Base-by-base conservation (phyloP, 2,329 filamentous ascomycete species). In the Fusarium concolor region DNA sequence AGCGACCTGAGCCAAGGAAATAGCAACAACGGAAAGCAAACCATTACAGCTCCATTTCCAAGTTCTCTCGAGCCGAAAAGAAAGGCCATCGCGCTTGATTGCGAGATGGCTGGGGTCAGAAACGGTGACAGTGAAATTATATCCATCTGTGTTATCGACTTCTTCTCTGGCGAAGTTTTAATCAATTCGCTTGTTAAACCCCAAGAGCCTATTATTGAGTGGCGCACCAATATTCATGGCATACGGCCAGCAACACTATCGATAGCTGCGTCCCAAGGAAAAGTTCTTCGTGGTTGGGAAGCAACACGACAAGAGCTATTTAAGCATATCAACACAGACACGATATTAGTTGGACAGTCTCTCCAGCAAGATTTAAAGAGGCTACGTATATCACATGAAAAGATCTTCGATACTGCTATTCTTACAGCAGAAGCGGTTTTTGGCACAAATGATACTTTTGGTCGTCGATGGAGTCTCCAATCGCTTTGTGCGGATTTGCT, bases 81-180 rank as follows among this genome's bases (percentile, higher is more conserved):
- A 60, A 65, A 65, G 26, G 60, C 60, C 9, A 2, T 65, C 2
- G 37, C 35, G 10, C 28, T 65, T 2, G 43, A 65, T 24, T 59
- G 59, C 15, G 62, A 65, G 33, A 65, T 60, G 62, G 53, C 39
- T 24, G 49, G 43, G 5, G 39, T 47, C 7, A 8, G 24, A 26
- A 46, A 28, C 2, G 43, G 56, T 0, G 20, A 22, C 22, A 55
- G 41, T 20, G 63, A 61, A 24, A 18, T 56, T 4, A 39, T 66
- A 24, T 66, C 45, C 1, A 65, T 61, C 5, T 66, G 39, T 18
- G 45, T 31, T 3, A n/a, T 66, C n/a, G 63, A 66, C 10, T 29
- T 65, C 18, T 65, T 66, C 15, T 56, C 63, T 4, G 41, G 60
- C 14, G 29, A 65, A 22, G 2, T 49, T 20, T 42, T 66, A 22